Evolutionary conservation across 2,329 filamentous ascomycete species (phyloP).

Genomic region (Aspergillus costaricaensis): DNA sequence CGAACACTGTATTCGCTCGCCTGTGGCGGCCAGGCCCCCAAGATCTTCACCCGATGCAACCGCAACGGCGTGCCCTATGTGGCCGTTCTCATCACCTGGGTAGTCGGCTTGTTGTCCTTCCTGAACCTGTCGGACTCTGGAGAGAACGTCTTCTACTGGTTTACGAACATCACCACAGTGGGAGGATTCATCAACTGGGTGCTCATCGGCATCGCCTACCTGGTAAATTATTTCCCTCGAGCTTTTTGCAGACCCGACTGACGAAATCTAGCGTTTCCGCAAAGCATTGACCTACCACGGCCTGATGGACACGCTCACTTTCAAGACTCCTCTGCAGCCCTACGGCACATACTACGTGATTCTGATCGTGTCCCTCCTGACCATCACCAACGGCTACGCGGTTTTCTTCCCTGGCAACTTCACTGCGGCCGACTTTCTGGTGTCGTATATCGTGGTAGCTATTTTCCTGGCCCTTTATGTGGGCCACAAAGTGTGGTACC

Average conservation of each 20-base stretch:
- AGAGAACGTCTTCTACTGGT: slow-evolving; percentile 45
- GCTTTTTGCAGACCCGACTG: neutral
- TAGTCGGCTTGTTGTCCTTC: slow-evolving; percentile 37
- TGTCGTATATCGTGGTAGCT: slow-evolving; percentile 56
- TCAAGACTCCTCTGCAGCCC: slow-evolving; percentile 54
- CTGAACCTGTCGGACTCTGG: slow-evolving; percentile 40
- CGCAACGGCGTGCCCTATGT: slow-evolving; percentile 56
- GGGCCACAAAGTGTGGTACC: slow-evolving; percentile 39
- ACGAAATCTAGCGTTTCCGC: slow-evolving; percentile 52
- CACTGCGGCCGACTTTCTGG: slow-evolving; percentile 52
- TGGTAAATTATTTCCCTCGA: slow-evolving; percentile 38
- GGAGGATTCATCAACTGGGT: slow-evolving; percentile 43
- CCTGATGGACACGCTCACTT: slow-evolving; percentile 50
- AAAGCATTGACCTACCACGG: slow-evolving; percentile 54
- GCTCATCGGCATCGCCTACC: slow-evolving; percentile 48
- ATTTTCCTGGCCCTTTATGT: slow-evolving; percentile 51
- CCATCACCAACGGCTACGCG: slow-evolving; percentile 61
- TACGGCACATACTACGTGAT: slow-evolving; percentile 56
- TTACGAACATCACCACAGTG: slow-evolving; percentile 44
- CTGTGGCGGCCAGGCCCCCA: slow-evolving; percentile 40
- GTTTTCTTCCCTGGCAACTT: slow-evolving; percentile 53
- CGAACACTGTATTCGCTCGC: slow-evolving; percentile 55
- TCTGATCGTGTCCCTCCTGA: slow-evolving; percentile 49
- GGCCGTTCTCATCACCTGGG: slow-evolving; percentile 46
- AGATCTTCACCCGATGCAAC: slow-evolving; percentile 44